Percentiles rank a stretch among this genome's conserved stretches.
Conservation (phyloP, 1,284 basidiomycete species). For the Entoloma clypeatum region DNA sequence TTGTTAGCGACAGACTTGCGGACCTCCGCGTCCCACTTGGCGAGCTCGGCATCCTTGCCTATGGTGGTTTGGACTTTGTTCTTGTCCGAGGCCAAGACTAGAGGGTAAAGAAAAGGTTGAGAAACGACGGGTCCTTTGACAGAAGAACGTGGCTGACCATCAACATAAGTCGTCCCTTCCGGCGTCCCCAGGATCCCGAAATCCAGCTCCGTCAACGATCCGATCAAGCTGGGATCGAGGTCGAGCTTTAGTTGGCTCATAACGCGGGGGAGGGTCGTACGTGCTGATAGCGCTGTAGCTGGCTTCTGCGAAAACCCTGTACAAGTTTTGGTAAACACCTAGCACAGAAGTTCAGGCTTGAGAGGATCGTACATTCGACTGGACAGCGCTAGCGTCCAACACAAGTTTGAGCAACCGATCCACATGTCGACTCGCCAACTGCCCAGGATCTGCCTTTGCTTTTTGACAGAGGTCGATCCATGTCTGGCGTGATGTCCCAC, state of each 20-base stretch:
- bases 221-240: conserved; percentile 55
- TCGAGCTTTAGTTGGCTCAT: conserved; percentile 63
- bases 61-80: conserved; percentile 54
- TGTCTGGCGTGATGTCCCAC: conserved; percentile 52
- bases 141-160: conserved; percentile 50
- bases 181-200: conserved; percentile 84
- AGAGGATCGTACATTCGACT: conserved; percentile 38
- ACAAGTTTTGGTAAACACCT: no score
- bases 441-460: conserved; percentile 64
- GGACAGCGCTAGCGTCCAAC: conserved; percentile 40
- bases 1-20: conserved; percentile 80
- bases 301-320: conserved; percentile 56
- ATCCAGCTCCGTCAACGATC: conserved; percentile 67
- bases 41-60: conserved; percentile 83
- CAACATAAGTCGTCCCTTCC: conserved; percentile 72
- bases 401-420: conserved; percentile 50
- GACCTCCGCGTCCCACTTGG: conserved; percentile 93
- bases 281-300: conserved; percentile 75
- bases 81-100: conserved; percentile 66
- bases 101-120: conserved; percentile 9
- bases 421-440: conserved; percentile 48
- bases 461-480: conserved; percentile 86
- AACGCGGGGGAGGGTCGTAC: conserved; percentile 63
- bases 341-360: not conserved
- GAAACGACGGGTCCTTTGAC: not conserved